phyloP scores from a whole-genome alignment of 768 basidiomycete species.

The Boletus reticuloceps region DNA sequence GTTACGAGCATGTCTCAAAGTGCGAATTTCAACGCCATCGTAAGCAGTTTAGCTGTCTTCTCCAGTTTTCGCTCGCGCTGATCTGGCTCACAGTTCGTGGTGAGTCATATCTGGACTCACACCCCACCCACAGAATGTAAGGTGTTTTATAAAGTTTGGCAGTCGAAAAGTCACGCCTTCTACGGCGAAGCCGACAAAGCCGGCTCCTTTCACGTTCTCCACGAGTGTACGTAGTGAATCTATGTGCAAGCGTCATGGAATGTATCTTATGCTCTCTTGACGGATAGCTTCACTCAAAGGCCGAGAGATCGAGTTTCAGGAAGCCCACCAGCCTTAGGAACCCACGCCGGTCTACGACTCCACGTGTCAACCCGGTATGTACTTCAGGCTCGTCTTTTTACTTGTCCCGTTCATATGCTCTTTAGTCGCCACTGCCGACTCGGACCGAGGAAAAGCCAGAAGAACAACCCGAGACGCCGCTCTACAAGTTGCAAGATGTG shows the following conservation, averaged over 20 bases:
- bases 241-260: neutral
- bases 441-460: neutral
- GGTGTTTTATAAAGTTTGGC: conserved; percentile 1
- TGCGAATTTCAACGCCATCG: neutral
- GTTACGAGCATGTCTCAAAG: no score
- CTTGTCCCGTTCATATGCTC: neutral
- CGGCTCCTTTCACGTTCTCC: conserved; percentile 6
- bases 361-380: neutral
- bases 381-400: neutral
- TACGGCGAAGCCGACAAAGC: neutral
- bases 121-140: no score
- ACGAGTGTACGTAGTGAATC: neutral
- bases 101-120: neutral
- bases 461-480: neutral
- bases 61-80: neutral
- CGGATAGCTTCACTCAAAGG: neutral
- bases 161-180: neutral
- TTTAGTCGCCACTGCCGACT: neutral
- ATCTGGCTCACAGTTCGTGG: conserved; percentile 2
- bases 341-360: neutral
- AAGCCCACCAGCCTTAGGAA: neutral
- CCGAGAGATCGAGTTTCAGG: neutral
- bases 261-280: neutral
- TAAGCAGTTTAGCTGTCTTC: neutral
- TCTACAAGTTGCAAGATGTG: conserved; percentile 9